Base-by-base conservation (phyloP, 2,329 filamentous ascomycete genomes). In the Aureobasidium melanogenum region DNA sequence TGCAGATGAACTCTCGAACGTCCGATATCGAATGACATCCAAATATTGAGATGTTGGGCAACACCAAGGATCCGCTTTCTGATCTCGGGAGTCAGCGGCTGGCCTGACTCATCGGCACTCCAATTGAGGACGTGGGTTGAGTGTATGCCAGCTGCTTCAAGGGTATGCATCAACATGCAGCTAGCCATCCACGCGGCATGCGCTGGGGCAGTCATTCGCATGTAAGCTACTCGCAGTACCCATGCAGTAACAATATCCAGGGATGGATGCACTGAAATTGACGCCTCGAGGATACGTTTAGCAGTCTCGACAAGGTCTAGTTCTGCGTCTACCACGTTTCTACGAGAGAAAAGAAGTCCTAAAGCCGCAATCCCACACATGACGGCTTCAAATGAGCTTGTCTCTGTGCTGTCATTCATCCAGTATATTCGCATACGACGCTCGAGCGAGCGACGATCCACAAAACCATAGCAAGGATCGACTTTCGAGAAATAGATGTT, bases 11-110 rank as follows among this genome's bases (percentile, higher is more conserved):
- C 79, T 10, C 80, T 74, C 0, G 81, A 82, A 0, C 80, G 76
- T 1, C 82, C 82, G 58, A 84, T 77, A 60, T 85, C 82, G 64
- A 83, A 84, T 0, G 81, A 84, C 28, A 80, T 79, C 82, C 82
- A 84, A 14, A 79, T 80, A 64, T 84, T 84, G 8, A 85, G 74
- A 64, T 84, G 82, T 10, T 81, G 79, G 0, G 82, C 78, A 43
- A 84, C 76, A 68, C 57, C 79, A 76, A 66, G 82, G 70, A 67
- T 65, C 5, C 70, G 66, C 17, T 69, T 12, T 5, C 58, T 48
- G 2, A 51, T 43, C 14, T 60, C 57, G 5, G 57, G 57, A 5
- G 46, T 52, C 28, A 50, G 24, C 12, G 46, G 38, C 34, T 44
- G 46, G 2, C 46, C 58, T 38, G 47, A 47, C 19, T 51, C 34